Evolutionary conservation across 1,284 basidiomycete genomes (phyloP), one percentile per base, ranked within the genome.

Genomic region (Omphalotus olearius): DNA sequence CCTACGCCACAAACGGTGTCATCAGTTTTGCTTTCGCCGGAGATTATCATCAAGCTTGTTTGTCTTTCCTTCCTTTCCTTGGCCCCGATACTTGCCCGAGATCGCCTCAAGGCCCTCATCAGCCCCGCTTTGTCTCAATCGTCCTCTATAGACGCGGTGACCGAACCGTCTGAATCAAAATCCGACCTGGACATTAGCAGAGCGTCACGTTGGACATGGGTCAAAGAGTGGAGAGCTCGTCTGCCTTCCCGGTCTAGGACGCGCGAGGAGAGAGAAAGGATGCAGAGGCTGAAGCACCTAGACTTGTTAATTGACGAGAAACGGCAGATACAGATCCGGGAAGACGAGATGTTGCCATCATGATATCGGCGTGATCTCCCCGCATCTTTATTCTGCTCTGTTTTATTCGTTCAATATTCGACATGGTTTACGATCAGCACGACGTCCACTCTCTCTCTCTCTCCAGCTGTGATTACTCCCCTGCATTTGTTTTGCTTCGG

Each of bases 11-110:
- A 85, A 64, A 85, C 85, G 3, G 79, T 91, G 7, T 82, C 85
- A 49, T 86, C 83, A 14, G 66, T 91, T 16, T 68, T 91, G 33
- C 72, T 83, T 37, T 85, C 85, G 1, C 88, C 88, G 9, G 74
- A 78, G 51, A 84, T 90, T 63, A 73, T 91, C 50, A 59, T 81
- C 58, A 91, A 91, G 64, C 80, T 91, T 54, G 74, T 81, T 13
- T 75, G 88, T 57, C 68, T 91, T 7, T 85, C 87, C 13, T 76
- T 88, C 60, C 68, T 91, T 47, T 89, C 87, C 36, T 75, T 91
- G 17, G 88, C 88, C 14, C 88, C 88, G 10, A 88, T 91, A 52
- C 71, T 91, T 4, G 84, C 54, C n/a, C 47, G 43, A 25, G 47
- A 55, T 43, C 44, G 30, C n/a, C 37, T 55, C 16, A 55, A 55